Percentiles rank a stretch among this genome's conserved stretches.
These are phyloP conservation scores for Phytophthora litchii DNA, from an alignment of 352 stramenopile species.

Conservation along the genomic window DNA sequence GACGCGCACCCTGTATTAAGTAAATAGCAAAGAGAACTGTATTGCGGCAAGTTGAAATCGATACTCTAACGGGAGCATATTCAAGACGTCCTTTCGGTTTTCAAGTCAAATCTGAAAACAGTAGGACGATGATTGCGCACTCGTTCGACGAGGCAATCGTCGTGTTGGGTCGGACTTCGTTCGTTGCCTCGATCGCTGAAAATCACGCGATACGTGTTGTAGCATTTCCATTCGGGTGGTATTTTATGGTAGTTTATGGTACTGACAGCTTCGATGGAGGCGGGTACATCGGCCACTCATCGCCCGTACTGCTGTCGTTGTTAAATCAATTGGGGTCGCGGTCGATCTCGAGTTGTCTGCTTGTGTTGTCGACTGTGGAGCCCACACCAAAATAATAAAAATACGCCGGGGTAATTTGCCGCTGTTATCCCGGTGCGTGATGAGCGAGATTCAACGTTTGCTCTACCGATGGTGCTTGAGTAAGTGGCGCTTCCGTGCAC, in stretches of 20 bases:
- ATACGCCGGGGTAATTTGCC: conserved; percentile 20
- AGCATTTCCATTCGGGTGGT: conserved; percentile 2
- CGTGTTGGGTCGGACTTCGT: no score
- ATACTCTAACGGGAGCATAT: background rate
- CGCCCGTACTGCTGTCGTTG: conserved; percentile 6
- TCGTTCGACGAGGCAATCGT: background rate
- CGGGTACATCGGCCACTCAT: conserved; percentile 8
- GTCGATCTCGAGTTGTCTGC: no score
- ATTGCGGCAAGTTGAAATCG: background rate
- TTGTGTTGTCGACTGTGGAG: background rate
- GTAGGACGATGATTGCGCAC: conserved; percentile 19
- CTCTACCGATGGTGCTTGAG: conserved; percentile 44
- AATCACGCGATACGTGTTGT: no score
- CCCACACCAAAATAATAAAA: conserved; percentile 33
- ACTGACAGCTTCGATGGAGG: conserved; percentile 18
- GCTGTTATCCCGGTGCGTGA: conserved; percentile 2
- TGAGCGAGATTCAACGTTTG: conserved; percentile 10
- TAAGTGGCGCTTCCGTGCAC: conserved; percentile 53
- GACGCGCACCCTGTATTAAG: background rate
- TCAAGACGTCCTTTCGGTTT: conserved; percentile 4
- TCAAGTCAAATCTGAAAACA: conserved; percentile 27
- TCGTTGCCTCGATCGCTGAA: no score
- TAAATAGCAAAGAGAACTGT: background rate
- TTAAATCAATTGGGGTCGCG: conserved; percentile 5
- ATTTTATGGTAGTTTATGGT: conserved; percentile 27